Conservation (phyloP, 2,329 filamentous ascomycete species). For the Botrytis fabae region DNA sequence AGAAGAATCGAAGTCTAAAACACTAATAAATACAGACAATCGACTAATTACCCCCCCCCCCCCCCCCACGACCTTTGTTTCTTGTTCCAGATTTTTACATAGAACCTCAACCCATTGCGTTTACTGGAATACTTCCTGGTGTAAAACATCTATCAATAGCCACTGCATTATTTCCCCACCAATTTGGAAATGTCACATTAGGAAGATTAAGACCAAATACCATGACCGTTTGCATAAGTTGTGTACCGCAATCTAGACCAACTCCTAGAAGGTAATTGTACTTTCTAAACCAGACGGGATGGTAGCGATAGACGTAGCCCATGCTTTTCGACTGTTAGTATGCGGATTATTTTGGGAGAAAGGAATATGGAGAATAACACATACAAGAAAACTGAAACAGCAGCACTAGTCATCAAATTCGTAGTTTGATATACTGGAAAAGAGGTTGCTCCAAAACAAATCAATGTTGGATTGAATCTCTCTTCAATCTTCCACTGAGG, state of each 20-base stretch:
- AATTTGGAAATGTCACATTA: constrained; percentile 35
- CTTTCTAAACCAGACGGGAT: constrained; percentile 66
- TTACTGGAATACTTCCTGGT: constrained; percentile 22
- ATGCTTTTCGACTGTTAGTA: constrained; percentile 3
- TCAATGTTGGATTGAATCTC: constrained; percentile 36
- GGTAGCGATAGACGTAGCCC: constrained; percentile 30
- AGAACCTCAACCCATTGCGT: neutral
- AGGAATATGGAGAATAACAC: neutral
- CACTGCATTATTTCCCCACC: constrained; percentile 38
- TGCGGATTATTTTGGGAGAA: neutral
- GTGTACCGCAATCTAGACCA: constrained; percentile 68
- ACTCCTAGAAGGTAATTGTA: constrained; percentile 80
- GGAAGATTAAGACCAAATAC: constrained; percentile 54
- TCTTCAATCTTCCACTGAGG: constrained; percentile 40
- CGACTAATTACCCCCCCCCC: no score
- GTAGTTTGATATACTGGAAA: constrained; percentile 39
- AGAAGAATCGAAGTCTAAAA: no score
- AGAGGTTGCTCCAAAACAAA: constrained; percentile 36
- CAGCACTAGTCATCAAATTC: constrained; percentile 38
- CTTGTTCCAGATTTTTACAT: neutral
- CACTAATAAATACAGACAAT: neutral
- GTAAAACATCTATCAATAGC: constrained; percentile 38
- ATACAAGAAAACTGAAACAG: constrained; percentile 37
- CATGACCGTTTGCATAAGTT: constrained; percentile 66
- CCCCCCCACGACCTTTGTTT: no score